Percentiles rank a stretch among this genome's conserved stretches.
These are phyloP conservation scores for Psilocybe azurescens DNA, from an alignment of 768 basidiomycete species.

Conservation along the genomic window DNA sequence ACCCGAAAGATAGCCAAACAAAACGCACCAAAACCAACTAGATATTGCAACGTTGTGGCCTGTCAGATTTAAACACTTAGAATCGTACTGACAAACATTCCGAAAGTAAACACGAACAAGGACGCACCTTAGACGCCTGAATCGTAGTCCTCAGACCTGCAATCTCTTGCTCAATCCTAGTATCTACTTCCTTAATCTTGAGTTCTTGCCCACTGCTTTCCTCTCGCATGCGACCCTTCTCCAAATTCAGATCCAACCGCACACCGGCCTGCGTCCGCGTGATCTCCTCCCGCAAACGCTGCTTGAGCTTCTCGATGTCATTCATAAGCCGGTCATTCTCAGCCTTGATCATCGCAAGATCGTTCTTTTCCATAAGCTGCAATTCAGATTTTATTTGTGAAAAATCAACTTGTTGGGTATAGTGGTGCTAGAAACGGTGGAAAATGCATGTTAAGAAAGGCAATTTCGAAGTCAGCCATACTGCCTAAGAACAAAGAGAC, in stretches of 20 bases:
- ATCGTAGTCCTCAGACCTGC: slow-evolving; percentile 83
- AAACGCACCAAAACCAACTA: slow-evolving; percentile 82
- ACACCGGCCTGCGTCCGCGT: slow-evolving; percentile 93
- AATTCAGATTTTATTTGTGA: slow-evolving; percentile 96
- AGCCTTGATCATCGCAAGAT: slow-evolving; percentile 92
- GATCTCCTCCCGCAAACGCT: slow-evolving; percentile 90
- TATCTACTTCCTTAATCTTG: slow-evolving; percentile 98
- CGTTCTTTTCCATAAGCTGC: slow-evolving; percentile 96
- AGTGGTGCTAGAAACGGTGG: slow-evolving; percentile 66
- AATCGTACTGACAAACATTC: background rate
- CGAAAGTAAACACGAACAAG: background rate
- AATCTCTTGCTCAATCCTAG: slow-evolving; percentile 95
- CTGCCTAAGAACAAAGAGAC: background rate
- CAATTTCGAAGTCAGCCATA: background rate
- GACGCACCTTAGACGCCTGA: slow-evolving; percentile 79
- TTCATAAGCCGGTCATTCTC: slow-evolving; percentile 93
- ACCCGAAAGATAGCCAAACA: slow-evolving; percentile 28
- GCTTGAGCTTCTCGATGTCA: slow-evolving; percentile 95
- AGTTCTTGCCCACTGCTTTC: slow-evolving; percentile 90
- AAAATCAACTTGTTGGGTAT: slow-evolving; percentile 96
- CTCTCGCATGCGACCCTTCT: slow-evolving; percentile 95
- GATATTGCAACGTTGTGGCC: slow-evolving; percentile 87
- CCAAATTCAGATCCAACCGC: slow-evolving; percentile 91
- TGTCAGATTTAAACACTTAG: slow-evolving; percentile 28
- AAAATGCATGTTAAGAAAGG: background rate